phyloP scores from a whole-genome alignment of 495 filamentous ascomycete species.

The Lophiotrema nucula region DNA sequence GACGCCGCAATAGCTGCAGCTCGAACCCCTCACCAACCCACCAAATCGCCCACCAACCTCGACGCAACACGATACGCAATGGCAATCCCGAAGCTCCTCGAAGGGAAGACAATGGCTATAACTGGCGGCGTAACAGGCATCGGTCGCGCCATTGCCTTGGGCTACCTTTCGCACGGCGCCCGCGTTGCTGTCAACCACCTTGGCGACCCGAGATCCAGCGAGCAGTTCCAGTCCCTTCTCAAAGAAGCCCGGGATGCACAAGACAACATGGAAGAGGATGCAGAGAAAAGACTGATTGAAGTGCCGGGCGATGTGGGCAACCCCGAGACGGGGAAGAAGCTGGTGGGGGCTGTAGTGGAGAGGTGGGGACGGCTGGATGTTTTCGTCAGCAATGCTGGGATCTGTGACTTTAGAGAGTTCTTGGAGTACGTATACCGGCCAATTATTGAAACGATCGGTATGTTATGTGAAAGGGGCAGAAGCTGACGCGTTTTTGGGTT shows the following conservation, averaged over 20 bases:
- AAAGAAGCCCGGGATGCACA: conserved; percentile 30
- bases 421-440: conserved; percentile 62
- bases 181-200: conserved; percentile 44
- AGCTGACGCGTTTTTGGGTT: too few relatives aligned
- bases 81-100: conserved; percentile 34
- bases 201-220: conserved; percentile 38
- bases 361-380: conserved; percentile 67
- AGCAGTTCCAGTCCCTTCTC: conserved; percentile 37
- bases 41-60: not conserved
- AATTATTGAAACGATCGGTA: too few relatives aligned
- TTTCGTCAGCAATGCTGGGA: conserved; percentile 84
- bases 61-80: conserved; percentile 3
- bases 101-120: conserved; percentile 40
- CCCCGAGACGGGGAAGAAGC: conserved; percentile 39
- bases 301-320: conserved; percentile 43
- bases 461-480: too few relatives aligned
- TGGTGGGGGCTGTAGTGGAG: conserved; percentile 39
- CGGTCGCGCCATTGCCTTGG: conserved; percentile 43
- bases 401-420: conserved; percentile 82
- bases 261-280: conserved; percentile 3
- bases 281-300: conserved; percentile 32
- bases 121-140: conserved; percentile 44
- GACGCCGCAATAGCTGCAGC: too few relatives aligned
- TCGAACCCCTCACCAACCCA: not conserved
- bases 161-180: conserved; percentile 43